phyloP scores from a whole-genome alignment of 2,329 filamentous ascomycete species.

The Chrysoporthe deuterocubensis region DNA sequence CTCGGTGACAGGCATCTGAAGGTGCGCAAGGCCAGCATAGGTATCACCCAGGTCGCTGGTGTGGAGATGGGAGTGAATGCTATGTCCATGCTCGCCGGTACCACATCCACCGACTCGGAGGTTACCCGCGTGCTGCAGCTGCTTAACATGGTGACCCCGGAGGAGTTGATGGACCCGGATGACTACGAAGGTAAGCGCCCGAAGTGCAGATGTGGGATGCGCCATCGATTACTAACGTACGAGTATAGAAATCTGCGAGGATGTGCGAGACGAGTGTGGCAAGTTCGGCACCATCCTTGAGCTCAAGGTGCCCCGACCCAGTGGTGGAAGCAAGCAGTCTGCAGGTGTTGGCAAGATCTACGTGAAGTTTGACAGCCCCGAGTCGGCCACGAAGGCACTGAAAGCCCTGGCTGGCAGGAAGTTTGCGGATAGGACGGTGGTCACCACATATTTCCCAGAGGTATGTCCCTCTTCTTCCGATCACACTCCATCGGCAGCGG shows the following conservation, averaged over 20 bases:
- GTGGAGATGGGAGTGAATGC: constrained; percentile 96
- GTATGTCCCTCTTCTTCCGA: constrained; percentile 49
- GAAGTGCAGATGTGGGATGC: constrained; percentile 12
- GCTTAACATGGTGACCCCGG: constrained; percentile 97
- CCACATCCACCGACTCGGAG: constrained; percentile 77
- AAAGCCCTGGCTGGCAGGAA: constrained; percentile 91
- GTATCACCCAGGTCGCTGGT: constrained; percentile 88
- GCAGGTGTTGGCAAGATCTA: constrained; percentile 97
- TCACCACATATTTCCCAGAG: constrained; percentile 96
- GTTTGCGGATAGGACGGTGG: constrained; percentile 94
- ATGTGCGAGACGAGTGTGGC: constrained; percentile 87
- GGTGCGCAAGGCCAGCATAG: constrained; percentile 87
- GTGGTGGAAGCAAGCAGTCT: constrained; percentile 79
- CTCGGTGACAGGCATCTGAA: constrained; percentile 85
- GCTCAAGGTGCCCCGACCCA: constrained; percentile 91
- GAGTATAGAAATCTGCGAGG: constrained; percentile 85
- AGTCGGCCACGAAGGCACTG: constrained; percentile 82
- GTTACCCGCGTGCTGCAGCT: constrained; percentile 85
- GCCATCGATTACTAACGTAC: not conserved
- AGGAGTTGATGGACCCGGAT: constrained; percentile 90
- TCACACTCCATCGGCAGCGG: not conserved
- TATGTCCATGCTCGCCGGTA: constrained; percentile 96
- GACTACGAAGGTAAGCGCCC: constrained; percentile 82
- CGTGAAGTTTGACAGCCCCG: constrained; percentile 84
- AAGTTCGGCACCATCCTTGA: constrained; percentile 87